Base-by-base conservation (phyloP, 129 eudicot genomes). In the Smallanthus sonchifolius region DNA sequence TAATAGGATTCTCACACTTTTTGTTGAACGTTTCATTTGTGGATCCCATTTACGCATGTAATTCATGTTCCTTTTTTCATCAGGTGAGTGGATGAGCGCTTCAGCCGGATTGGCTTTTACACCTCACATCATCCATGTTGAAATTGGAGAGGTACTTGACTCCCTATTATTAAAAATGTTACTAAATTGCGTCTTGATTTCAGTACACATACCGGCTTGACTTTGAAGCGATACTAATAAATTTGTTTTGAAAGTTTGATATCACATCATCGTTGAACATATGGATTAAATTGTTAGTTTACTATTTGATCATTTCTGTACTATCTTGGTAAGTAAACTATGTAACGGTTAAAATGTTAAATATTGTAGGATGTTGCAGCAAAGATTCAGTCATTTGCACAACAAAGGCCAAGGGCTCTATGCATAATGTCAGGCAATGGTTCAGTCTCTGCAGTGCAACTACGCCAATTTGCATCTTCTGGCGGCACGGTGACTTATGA, bases 21-120 rank as follows among this genome's bases (percentile, higher is more conserved):
- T 30, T 34, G 15, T 32, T 32, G 14, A 15, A 30, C 14, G 10
- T 4, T 48, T 69, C 43, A 4, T 69, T 34, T 17, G 15, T 34
- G 62, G 32, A 4, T 11, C 60, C 11, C 60, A 30, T n/a, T 30
- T 47, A 69, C n/a, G 24, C 3, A 10, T 52, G 34, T 72, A 66
- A 14, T 67, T 20, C 39, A 43, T 36, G 42, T 48, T 65, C 39
- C 54, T 56, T 68, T 75, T 54, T 45, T 67, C 36, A 2, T 44
- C 81, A 92, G 98, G 98, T 77, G 96, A 92, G 62, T 92, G 98
- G 98, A 92, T 92, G 96, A 84, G 84, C 66, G 82, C 51, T 78
- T 85, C 98, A 5, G 96, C 98, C 6, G 98, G 98, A 34, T 45
- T 82, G 34, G 98, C 98, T 49, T 92, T 92, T 86, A 89, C 95